Conservation (phyloP, 2,329 filamentous ascomycete species). For the Ophiostoma triangulosporum region DNA sequence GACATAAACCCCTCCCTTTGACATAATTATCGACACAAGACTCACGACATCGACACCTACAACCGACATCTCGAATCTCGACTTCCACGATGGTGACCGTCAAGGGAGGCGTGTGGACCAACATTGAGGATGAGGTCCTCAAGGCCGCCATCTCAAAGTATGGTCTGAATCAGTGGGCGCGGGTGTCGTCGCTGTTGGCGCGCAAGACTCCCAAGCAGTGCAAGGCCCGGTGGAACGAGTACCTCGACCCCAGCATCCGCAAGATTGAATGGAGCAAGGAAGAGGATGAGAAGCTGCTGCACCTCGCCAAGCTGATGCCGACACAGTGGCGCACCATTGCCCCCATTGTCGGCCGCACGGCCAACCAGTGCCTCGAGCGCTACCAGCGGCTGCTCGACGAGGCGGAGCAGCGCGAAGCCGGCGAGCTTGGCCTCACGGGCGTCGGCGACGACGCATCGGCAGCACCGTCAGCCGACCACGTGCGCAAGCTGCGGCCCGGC, state of each 20-base stretch:
- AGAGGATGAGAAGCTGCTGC: slow-evolving; percentile 93
- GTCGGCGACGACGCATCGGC: slow-evolving; percentile 66
- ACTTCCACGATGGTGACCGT: slow-evolving; percentile 47
- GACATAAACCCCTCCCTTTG: too few relatives aligned
- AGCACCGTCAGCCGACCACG: slow-evolving; percentile 60
- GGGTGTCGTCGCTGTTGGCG: slow-evolving; percentile 89
- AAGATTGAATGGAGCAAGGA: slow-evolving; percentile 99
- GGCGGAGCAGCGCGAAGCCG: slow-evolving; percentile 75
- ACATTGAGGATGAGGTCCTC: slow-evolving; percentile 87
- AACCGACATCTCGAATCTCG: neutral
- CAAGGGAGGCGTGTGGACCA: slow-evolving; percentile 63
- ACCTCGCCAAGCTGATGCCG: slow-evolving; percentile 95
- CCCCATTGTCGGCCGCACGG: slow-evolving; percentile 88
- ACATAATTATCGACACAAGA: neutral
- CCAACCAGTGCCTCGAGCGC: slow-evolving; percentile 90
- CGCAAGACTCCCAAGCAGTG: slow-evolving; percentile 98
- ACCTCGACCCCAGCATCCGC: slow-evolving; percentile 93
- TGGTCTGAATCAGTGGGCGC: slow-evolving; percentile 94
- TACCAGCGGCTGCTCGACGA: slow-evolving; percentile 96
- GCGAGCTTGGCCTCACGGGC: slow-evolving; percentile 68
- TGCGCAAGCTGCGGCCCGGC: slow-evolving; percentile 74
- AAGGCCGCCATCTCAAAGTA: slow-evolving; percentile 93
- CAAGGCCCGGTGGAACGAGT: slow-evolving; percentile 97
- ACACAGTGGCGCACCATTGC: slow-evolving; percentile 99
- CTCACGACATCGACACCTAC: neutral